Evolutionary conservation across 192 early-diverging fungal genomes (phyloP).

Genomic region (Pilaira anomala): DNA sequence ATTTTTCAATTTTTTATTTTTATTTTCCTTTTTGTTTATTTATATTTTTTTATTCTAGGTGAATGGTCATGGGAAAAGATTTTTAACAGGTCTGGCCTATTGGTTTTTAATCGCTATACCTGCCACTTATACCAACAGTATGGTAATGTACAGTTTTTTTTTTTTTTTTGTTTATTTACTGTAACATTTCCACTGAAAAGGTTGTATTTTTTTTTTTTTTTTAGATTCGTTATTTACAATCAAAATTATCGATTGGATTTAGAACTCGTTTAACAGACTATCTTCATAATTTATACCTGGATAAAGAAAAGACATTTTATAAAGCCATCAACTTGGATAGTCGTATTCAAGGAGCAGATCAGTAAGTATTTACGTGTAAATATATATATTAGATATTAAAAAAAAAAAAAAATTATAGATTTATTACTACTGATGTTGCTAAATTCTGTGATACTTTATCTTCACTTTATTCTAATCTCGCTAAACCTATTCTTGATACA

Average conservation of each 20-base stretch:
- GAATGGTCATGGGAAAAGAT: conserved; percentile 74
- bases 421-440: conserved; percentile 84
- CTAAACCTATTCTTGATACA: conserved; percentile 93
- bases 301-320: conserved; percentile 84
- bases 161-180: background rate
- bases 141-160: conserved; percentile 58
- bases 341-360: conserved; percentile 84
- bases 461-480: conserved; percentile 93
- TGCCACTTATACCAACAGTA: conserved; percentile 96
- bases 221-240: conserved; percentile 67
- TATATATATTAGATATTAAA: background rate
- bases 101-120: conserved; percentile 96
- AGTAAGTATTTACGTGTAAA: conserved; percentile 57
- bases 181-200: background rate
- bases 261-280: conserved; percentile 84
- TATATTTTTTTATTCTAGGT: conserved; percentile 42
- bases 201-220: background rate
- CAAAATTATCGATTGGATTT: conserved; percentile 73
- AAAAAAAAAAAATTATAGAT: too few species aligned
- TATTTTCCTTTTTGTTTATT: background rate
- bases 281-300: conserved; percentile 81
- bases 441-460: conserved; percentile 88
- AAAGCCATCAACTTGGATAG: conserved; percentile 88
- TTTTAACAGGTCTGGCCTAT: conserved; percentile 71
- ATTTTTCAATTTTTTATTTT: background rate